Percentiles rank a stretch among this genome's conserved stretches.
These are phyloP conservation scores for Paraglomus brasilianum DNA, from an alignment of 192 early-diverging fungal genomes.

Conservation along the genomic window DNA sequence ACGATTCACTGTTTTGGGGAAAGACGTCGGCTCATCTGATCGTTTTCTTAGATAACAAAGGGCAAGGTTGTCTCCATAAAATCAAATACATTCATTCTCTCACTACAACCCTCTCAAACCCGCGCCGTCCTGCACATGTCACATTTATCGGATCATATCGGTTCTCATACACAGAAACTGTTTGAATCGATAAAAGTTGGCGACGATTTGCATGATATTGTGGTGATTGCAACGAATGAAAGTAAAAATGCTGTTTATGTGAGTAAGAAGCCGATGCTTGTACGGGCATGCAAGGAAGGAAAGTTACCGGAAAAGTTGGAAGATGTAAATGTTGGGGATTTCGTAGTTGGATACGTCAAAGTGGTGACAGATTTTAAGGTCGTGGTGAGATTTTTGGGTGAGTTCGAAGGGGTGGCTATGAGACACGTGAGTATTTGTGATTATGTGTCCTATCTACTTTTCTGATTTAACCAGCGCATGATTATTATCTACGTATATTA, in stretches of 20 bases:
- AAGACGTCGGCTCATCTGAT: neutral
- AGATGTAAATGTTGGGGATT: constrained; percentile 51
- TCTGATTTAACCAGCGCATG: too few species aligned
- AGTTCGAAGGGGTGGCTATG: constrained; percentile 57
- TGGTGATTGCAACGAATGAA: constrained; percentile 53
- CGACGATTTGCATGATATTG: constrained; percentile 54
- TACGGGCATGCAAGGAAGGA: constrained; percentile 56
- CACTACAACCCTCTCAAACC: constrained; percentile 57
- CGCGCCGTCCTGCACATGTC: constrained; percentile 53
- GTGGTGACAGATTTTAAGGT: constrained; percentile 59
- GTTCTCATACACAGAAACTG: constrained; percentile 38
- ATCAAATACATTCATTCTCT: constrained; percentile 49
- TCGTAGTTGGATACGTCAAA: constrained; percentile 66
- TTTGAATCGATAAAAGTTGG: constrained; percentile 44
- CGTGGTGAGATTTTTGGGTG: constrained; percentile 66
- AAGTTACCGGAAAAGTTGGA: constrained; percentile 40
- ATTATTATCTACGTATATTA: neutral
- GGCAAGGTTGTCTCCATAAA: constrained; percentile 58
- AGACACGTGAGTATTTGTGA: constrained; percentile 30
- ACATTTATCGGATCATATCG: constrained; percentile 69
- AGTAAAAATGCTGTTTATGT: constrained; percentile 50
- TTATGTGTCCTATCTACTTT: constrained; percentile 41
- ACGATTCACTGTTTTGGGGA: neutral
- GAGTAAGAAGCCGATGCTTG: constrained; percentile 62
- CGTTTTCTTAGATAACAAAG: constrained; percentile 28